These are phyloP conservation scores for Piper longum DNA, from an alignment of 164 flowering plant genomes.

Conservation along the genomic window DNA sequence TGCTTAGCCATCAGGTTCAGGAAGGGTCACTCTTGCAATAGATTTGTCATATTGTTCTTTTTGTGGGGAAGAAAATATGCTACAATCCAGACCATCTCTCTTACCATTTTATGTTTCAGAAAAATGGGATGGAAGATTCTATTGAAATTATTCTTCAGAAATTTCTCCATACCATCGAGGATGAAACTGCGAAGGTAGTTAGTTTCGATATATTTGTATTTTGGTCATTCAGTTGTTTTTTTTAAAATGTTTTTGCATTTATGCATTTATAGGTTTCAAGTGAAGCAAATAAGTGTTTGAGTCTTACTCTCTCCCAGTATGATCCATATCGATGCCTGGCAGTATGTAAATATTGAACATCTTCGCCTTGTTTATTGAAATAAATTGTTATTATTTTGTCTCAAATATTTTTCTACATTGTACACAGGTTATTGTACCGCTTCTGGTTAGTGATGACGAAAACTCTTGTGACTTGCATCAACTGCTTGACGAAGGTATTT, in stretches of 20 bases:
- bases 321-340: conserved; percentile 81
- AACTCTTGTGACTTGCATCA: conserved; percentile 86
- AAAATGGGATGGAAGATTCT: conserved; percentile 81
- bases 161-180: conserved; percentile 76
- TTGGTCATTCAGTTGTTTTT: background rate
- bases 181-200: conserved; percentile 66
- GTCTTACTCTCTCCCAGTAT: conserved; percentile 55
- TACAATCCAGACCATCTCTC: no score
- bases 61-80: background rate
- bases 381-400: background rate
- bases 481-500: conserved; percentile 88
- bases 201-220: background rate
- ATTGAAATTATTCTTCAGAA: conserved; percentile 88
- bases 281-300: conserved; percentile 86
- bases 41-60: background rate
- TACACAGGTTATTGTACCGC: conserved; percentile 75
- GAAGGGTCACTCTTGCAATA: no score
- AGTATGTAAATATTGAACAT: conserved; percentile 27
- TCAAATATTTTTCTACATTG: background rate
- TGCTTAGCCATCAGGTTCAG: conserved; percentile 83
- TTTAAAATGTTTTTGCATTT: background rate
- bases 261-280: conserved; percentile 43
- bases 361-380: background rate
- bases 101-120: conserved; percentile 29
- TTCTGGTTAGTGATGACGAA: conserved; percentile 93